These are phyloP conservation scores for Metschnikowia corniflorae DNA, from an alignment of 805 yeast genomes.

Conservation along the genomic window DNA sequence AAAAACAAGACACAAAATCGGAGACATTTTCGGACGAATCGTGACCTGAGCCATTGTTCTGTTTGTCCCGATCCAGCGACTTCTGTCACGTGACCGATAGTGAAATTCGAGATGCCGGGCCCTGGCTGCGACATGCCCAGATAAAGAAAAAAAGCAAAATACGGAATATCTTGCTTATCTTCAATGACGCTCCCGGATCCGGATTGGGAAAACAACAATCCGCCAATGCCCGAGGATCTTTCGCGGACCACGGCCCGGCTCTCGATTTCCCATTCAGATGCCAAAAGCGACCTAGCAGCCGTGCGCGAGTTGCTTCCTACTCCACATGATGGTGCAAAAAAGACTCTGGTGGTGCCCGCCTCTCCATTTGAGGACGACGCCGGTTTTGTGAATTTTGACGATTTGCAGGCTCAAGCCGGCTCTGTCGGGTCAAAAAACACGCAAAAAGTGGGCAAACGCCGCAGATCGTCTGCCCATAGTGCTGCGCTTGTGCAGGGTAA, in stretches of 20 bases:
- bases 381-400: slow-evolving; percentile 10
- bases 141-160: no score
- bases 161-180: no score
- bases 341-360: slow-evolving; percentile 16
- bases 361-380: slow-evolving; percentile 24
- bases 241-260: slow-evolving; percentile 26
- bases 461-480: slow-evolving; percentile 38
- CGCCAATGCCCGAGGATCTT: slow-evolving; percentile 8
- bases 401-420: no score
- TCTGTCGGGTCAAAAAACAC: not conserved
- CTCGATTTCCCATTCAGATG: slow-evolving; percentile 24
- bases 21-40: no score
- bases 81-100: no score
- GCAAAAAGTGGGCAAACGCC: slow-evolving; percentile 24
- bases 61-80: no score
- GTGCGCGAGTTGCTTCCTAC: slow-evolving; percentile 11
- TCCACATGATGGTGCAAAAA: slow-evolving; percentile 8
- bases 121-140: no score
- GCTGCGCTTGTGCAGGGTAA: slow-evolving; percentile 18
- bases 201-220: not conserved
- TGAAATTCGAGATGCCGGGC: no score
- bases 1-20: no score
- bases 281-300: slow-evolving; percentile 2
- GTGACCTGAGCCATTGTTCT: no score
- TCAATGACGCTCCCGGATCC: slow-evolving; percentile 4